Evolutionary conservation across 2,329 filamentous ascomycete genomes (phyloP), one percentile per base, ranked within the genome.

Genomic region (Penicillium nordicum): DNA sequence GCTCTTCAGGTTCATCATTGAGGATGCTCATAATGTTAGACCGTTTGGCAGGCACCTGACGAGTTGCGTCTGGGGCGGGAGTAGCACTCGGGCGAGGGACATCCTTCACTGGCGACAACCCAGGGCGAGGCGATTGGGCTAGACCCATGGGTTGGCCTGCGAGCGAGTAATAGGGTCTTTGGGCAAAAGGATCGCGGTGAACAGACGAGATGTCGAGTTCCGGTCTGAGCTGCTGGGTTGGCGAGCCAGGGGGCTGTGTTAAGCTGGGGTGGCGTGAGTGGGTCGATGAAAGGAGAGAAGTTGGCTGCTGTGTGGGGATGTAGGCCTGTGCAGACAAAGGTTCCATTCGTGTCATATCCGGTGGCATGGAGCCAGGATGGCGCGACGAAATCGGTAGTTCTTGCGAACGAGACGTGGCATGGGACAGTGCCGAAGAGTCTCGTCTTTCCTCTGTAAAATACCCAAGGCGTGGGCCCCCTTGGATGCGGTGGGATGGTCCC

Each of bases 1-100:
- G 78, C 47, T 79, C 78, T 38, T 77, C 74, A 0, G 77, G 73
- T 54, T 80, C 78, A 48, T 78, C 76, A 57, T 80, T 80, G 34
- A 80, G 65, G 40, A 80, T 75, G 56, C 70, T 77, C 71, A 79
- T 77, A 44, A 80, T 79, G 60, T 79, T 80, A 2, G 77, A 80
- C 38, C 77, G 74, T 62, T 80, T 80, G 1, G 74, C 76, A 25
- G 77, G 76, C 5, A 76, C 72, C 46, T 76, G 73, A 44, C 73
- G 74, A 48, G 69, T 66, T n/a, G 59, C 40, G 50, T 78, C 77
- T 4, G 69, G 61, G 9, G 58, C 58, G 7, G 70, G 67, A 18
- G 71, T 72, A 5, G 70, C 69, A 38, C 64, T 71, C 16, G 69
- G 63, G 30, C 73, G 73, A 29, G 67, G 55, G n/a, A 54, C 41